phyloP scores from a whole-genome alignment of 202 grass and related monocot genomes.

The Carex sylvatica region DNA sequence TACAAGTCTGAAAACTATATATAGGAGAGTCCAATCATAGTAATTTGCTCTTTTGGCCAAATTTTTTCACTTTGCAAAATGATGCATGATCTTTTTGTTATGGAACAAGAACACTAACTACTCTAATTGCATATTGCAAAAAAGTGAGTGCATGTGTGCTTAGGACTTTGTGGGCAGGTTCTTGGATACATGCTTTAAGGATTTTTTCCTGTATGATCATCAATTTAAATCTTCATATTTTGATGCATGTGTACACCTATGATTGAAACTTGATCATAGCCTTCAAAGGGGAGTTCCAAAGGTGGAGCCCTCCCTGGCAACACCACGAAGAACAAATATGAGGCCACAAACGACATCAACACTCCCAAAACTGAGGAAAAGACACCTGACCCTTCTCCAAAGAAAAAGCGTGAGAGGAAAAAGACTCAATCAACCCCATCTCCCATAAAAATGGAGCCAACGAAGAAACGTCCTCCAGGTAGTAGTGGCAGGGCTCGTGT shows the following conservation, averaged over 20 bases:
- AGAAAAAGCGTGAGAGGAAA: constrained; percentile 41
- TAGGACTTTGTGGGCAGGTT: background rate
- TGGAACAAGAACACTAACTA: background rate
- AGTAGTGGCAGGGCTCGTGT: constrained; percentile 35
- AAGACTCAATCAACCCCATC: constrained; percentile 32
- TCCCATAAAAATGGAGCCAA: constrained; percentile 32
- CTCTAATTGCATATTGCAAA: background rate
- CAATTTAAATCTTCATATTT: background rate
- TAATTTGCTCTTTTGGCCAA: background rate
- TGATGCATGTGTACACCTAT: background rate
- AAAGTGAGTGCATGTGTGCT: background rate
- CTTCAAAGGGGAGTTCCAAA: constrained; percentile 36
- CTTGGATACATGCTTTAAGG: background rate
- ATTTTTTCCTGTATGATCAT: background rate
- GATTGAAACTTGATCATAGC: constrained; percentile 30
- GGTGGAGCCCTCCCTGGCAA: constrained; percentile 32
- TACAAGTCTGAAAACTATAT: background rate
- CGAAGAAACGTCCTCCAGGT: constrained; percentile 34
- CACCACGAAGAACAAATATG: constrained; percentile 29
- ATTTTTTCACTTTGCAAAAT: background rate
- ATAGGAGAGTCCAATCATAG: background rate
- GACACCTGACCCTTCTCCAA: background rate
- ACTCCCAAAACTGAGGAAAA: constrained; percentile 1
- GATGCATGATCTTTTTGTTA: background rate
- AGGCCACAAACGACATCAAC: constrained; percentile 20